Percentiles rank a stretch among this genome's conserved stretches.
Evolutionary conservation across 805 yeast genomes (phyloP).

Genomic region (Ogataea nakhonphanomensis): DNA sequence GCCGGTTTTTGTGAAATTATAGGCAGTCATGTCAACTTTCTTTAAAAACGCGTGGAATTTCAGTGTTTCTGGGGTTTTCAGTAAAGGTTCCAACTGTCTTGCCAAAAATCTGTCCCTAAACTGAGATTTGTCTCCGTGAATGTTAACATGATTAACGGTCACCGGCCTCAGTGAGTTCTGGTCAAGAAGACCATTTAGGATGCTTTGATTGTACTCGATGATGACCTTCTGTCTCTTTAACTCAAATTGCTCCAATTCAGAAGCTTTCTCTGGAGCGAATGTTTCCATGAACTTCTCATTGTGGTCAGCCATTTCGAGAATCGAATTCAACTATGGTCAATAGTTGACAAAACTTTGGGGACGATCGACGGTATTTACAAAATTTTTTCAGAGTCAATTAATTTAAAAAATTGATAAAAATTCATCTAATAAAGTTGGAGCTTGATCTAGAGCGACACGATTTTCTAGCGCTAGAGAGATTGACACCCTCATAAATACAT

Average conservation of each 20-base stretch:
- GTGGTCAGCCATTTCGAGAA: slow-evolving; percentile 15
- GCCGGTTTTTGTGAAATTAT: slow-evolving; percentile 41
- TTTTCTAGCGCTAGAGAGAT: too few species aligned
- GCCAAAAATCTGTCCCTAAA: slow-evolving; percentile 45
- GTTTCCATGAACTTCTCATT: slow-evolving; percentile 24
- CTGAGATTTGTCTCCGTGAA: slow-evolving; percentile 42
- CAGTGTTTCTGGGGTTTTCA: slow-evolving; percentile 29
- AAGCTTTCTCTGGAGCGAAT: slow-evolving; percentile 12
- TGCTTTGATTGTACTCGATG: slow-evolving; percentile 26
- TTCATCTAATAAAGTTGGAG: neutral
- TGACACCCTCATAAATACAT: too few species aligned
- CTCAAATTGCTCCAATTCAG: slow-evolving; percentile 22
- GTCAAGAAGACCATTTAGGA: slow-evolving; percentile 28
- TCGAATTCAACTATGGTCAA: neutral
- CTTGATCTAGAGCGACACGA: neutral
- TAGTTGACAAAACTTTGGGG: slow-evolving; percentile 1
- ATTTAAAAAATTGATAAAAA: slow-evolving; percentile 2
- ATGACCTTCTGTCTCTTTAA: slow-evolving; percentile 28
- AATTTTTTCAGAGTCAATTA: slow-evolving; percentile 6
- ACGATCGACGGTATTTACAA: slow-evolving; percentile 10
- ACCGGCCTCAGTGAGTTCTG: slow-evolving; percentile 40
- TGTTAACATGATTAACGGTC: slow-evolving; percentile 40
- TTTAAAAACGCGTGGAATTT: slow-evolving; percentile 40
- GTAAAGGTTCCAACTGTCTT: slow-evolving; percentile 46
- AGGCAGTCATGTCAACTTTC: slow-evolving; percentile 42